Base-by-base conservation (phyloP, 1,284 basidiomycete species). In the Fomitopsis schrenkii region DNA sequence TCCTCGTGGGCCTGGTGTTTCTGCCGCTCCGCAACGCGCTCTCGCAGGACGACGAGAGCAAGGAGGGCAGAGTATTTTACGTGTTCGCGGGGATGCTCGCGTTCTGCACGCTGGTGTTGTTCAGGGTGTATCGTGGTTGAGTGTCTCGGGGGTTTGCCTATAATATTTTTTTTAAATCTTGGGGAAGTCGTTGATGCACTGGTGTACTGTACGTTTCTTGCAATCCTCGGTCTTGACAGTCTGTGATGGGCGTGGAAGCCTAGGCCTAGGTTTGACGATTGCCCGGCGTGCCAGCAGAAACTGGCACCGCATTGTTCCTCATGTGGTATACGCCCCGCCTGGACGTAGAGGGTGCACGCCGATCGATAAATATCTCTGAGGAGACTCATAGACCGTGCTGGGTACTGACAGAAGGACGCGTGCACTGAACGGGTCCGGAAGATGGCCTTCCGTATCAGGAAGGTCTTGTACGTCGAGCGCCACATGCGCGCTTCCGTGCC, bases 21-120 rank as follows among this genome's bases (percentile, higher is more conserved):
- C 79, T 97, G 15, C 93, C 93, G 0, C 74, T 97, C 46, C 86
- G 93, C 57, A 88, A 93, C 72, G 70, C 83, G 22, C 80, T 97
- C 41, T 80, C 90, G 10, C 79, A 80, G 2, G 87, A 83, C 2
- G 85, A 90, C 59, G 77, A 80, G 15, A 70, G 75, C 68, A 87
- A 88, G 67, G 88, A 93, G 70, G 93, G 93, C 19, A 80, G 89
- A 57, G 86, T 95, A 2, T 95, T 95, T 72, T 94, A 91, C 69
- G 77, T 94, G 7, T 95, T 95, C 69, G 87, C 72, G 2, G 64
- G 64, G 0, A 58, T 74, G 61, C 59, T 74, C 38, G 62, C 63
- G 6, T 69, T 71, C 64, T 74, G 70, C 65, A 71, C 69, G 0
- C 61, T 71, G 59, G 67, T 72, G 41, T 62, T 73, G 41, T 68